A percentile compares a stretch with the other conserved stretches of the same genome.
These are phyloP conservation scores for Rubia yunnanensis DNA, from an alignment of 257 asterid genomes.

Conservation along the genomic window DNA sequence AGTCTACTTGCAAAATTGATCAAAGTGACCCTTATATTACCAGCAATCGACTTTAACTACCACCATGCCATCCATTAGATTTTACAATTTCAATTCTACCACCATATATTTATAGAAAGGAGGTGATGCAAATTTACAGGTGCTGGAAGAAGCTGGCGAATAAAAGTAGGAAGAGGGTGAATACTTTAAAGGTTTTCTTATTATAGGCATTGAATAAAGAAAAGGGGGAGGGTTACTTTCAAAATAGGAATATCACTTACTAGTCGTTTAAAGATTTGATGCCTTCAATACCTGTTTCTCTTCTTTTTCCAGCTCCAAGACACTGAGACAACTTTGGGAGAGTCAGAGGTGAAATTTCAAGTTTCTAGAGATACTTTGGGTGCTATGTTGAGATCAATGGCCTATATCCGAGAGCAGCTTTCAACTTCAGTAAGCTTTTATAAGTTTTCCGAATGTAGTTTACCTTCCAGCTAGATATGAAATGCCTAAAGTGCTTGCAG, in stretches of 20 bases:
- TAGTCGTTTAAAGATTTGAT: too few relatives aligned
- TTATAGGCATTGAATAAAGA: too few relatives aligned
- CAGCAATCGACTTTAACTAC: not conserved
- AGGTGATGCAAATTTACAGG: not conserved
- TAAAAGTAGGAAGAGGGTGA: too few relatives aligned
- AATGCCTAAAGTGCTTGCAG: not conserved
- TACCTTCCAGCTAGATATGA: not conserved
- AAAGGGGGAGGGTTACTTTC: too few relatives aligned
- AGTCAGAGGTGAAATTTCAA: slow-evolving; percentile 76
- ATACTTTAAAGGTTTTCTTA: too few relatives aligned
- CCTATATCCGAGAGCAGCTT: slow-evolving; percentile 78
- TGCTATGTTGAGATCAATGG: slow-evolving; percentile 82
- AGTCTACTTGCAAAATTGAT: not conserved
- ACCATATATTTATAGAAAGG: not conserved
- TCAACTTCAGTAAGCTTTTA: slow-evolving; percentile 41
- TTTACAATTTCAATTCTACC: not conserved
- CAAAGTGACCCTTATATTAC: too few relatives aligned
- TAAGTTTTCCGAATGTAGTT: slow-evolving; percentile 8
- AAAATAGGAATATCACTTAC: not conserved
- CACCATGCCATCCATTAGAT: not conserved
- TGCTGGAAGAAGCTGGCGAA: not conserved
- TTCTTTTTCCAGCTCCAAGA: slow-evolving; percentile 70
- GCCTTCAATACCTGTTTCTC: not conserved
- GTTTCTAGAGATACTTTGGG: slow-evolving; percentile 68
- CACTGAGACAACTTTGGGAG: slow-evolving; percentile 53